A percentile compares a stretch with the other conserved stretches of the same genome.
phyloP scores from a whole-genome alignment of 129 eudicot genomes.

The Chrysanthemum lavandulifolium region DNA sequence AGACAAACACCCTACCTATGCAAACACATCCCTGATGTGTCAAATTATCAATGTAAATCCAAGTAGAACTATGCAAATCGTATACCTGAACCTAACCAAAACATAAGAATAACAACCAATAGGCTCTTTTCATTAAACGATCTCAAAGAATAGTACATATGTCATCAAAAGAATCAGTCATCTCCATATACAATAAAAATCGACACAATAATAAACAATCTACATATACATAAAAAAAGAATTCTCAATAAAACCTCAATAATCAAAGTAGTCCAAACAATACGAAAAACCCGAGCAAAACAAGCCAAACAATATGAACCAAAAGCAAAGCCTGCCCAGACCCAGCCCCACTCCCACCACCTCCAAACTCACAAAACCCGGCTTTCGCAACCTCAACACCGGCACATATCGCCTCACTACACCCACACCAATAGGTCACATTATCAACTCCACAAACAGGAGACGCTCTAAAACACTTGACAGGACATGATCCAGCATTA shows the following conservation, averaged over 20 bases:
- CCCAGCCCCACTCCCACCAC: conserved; percentile 57
- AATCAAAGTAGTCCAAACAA: conserved; percentile 50
- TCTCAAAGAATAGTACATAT: conserved; percentile 12
- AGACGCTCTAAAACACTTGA: conserved; percentile 70
- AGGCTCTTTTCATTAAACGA: conserved; percentile 13
- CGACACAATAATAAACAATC: background rate
- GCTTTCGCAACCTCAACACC: conserved; percentile 62
- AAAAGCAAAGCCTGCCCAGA: conserved; percentile 81
- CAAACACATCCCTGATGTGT: too few species aligned
- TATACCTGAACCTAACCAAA: too few species aligned
- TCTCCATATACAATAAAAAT: conserved; percentile 30
- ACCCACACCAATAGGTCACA: conserved; percentile 86
- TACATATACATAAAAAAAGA: background rate
- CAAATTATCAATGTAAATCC: too few species aligned
- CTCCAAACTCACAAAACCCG: conserved; percentile 66
- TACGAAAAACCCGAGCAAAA: conserved; percentile 66
- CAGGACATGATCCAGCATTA: conserved; percentile 49
- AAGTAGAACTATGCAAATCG: too few species aligned
- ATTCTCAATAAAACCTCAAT: background rate
- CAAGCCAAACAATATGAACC: conserved; percentile 80
- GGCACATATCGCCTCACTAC: conserved; percentile 68
- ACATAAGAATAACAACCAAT: too few species aligned
- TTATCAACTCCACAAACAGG: conserved; percentile 70
- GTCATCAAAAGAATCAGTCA: conserved; percentile 13
- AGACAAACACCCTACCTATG: too few species aligned